phyloP scores from a whole-genome alignment of 2,329 filamentous ascomycete species.

The Curvularia sp. region DNA sequence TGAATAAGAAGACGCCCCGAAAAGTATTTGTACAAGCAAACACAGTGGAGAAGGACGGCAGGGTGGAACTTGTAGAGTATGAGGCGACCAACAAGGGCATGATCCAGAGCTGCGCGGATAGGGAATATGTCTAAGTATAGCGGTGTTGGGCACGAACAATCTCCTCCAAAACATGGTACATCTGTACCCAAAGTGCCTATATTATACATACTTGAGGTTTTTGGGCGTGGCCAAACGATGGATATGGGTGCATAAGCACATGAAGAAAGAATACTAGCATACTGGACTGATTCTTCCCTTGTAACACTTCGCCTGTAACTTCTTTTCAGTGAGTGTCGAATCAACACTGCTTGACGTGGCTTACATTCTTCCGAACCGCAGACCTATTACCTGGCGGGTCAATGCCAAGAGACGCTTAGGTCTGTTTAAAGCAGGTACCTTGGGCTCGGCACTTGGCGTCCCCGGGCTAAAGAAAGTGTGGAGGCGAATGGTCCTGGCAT shows the following conservation, averaged over 20 bases:
- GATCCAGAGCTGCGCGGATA: constrained; percentile 51
- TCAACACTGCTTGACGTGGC: not conserved
- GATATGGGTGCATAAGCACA: not conserved
- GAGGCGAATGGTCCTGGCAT: constrained; percentile 6
- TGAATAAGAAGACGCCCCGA: constrained; percentile 79
- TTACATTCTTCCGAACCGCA: not conserved
- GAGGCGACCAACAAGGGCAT: constrained; percentile 81
- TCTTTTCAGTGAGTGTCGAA: not conserved
- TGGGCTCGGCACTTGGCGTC: constrained; percentile 8
- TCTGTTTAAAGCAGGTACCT: constrained; percentile 2
- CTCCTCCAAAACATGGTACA: not conserved
- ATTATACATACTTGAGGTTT: not conserved
- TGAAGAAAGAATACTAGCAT: not conserved
- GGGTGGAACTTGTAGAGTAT: constrained; percentile 80
- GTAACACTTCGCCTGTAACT: not conserved
- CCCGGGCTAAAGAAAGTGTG: constrained; percentile 1
- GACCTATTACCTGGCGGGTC: not conserved
- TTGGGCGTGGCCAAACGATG: not conserved
- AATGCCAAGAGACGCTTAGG: constrained; percentile 7
- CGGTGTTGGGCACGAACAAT: not conserved
- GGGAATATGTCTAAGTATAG: constrained; percentile 42
- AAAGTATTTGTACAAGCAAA: constrained; percentile 96
- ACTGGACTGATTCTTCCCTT: not conserved
- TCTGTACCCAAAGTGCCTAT: too few relatives aligned
- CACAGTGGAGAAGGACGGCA: constrained; percentile 66